Base-by-base conservation (phyloP, 2,329 filamentous ascomycete species). In the Furcasterigmium furcatum region DNA sequence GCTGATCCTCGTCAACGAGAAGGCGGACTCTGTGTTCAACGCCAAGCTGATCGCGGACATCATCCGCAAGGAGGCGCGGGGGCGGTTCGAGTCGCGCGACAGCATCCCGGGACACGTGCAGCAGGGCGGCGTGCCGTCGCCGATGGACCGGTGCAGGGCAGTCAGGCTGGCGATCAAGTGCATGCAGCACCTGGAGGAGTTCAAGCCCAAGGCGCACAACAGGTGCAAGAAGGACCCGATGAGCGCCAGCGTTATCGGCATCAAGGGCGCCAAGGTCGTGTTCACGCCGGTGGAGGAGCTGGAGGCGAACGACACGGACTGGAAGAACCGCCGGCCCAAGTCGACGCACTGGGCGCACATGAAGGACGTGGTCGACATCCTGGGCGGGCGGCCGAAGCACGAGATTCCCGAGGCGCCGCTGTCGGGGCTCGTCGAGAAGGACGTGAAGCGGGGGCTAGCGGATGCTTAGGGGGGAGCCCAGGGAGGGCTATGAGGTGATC, bases 1-100 rank as follows among this genome's bases (percentile, higher is more conserved):
- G 55, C 80, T 97, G 50, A 95, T 99, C 52, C 82, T 99, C n/a
- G 84, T 95, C 64, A 97, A 97, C 67, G 94, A 99, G 68, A 91
- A 91, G 68, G 88, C 94, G 7, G 95, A 88, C 58, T 84, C 79
- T 58, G 91, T 91, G 14, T 97, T 96, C 75, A 88, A 80, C 41
- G 95, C 94, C 16, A 91, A 95, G 66, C 81, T 96, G 47, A 92
- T 99, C 58, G 91, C 92, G 27, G 87, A 92, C 61, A 96, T 97
- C 69, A 96, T 99, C 70, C 88, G 88, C 47, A 91, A 95, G 55
- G 94, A 97, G 66, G 88, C 91, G 9, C 85, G 88, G 56, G 91
- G 91, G 53, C 84, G 91, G 14, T 99, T 99, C 61, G 94, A 99
- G 67, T 88, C 88, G 38, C 85, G 92, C 49, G 87, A 94, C 62